Evolutionary conservation across 768 basidiomycete genomes (phyloP).

Genomic region (Mycena epipterygia): DNA sequence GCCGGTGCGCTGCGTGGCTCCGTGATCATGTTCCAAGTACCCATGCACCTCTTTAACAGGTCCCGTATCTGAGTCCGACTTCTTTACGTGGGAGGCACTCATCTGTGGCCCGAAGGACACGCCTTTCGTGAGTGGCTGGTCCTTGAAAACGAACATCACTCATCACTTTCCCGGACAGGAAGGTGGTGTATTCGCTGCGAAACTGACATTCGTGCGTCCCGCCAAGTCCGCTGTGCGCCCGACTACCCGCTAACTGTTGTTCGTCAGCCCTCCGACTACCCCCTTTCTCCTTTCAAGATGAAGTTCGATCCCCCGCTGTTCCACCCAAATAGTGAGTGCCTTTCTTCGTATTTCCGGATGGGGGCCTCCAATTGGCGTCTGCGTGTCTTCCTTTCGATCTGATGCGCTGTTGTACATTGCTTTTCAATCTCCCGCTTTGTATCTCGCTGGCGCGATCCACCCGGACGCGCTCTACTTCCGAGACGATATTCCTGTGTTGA

Average conservation of each 20-base stretch:
- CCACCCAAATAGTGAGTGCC: slow-evolving; percentile 86
- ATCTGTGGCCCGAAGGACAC: slow-evolving; percentile 96
- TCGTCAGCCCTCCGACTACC: slow-evolving; percentile 89
- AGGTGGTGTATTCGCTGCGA: slow-evolving; percentile 94
- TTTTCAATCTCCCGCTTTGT: too few relatives aligned
- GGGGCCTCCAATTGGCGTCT: neutral
- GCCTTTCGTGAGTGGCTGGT: slow-evolving; percentile 77
- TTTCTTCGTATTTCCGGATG: neutral
- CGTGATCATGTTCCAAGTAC: too few relatives aligned
- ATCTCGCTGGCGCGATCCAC: neutral
- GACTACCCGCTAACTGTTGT: neutral
- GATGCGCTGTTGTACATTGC: too few relatives aligned
- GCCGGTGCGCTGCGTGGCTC: slow-evolving; percentile 73
- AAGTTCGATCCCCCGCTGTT: slow-evolving; percentile 97
- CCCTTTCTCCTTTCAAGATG: slow-evolving; percentile 99
- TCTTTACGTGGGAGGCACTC: slow-evolving; percentile 97
- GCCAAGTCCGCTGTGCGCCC: neutral
- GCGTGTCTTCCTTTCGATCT: neutral
- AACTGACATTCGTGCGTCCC: slow-evolving; percentile 87
- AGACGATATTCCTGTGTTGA: too few relatives aligned
- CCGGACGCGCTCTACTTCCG: too few relatives aligned
- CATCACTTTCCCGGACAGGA: slow-evolving; percentile 64
- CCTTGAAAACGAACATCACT: slow-evolving; percentile 4
- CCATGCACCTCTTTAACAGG: too few relatives aligned
- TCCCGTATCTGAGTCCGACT: slow-evolving; percentile 91